Percentiles rank a stretch among this genome's conserved stretches.
phyloP scores from a whole-genome alignment of 192 early-diverging fungal species.

The Entomortierella lignicola region DNA sequence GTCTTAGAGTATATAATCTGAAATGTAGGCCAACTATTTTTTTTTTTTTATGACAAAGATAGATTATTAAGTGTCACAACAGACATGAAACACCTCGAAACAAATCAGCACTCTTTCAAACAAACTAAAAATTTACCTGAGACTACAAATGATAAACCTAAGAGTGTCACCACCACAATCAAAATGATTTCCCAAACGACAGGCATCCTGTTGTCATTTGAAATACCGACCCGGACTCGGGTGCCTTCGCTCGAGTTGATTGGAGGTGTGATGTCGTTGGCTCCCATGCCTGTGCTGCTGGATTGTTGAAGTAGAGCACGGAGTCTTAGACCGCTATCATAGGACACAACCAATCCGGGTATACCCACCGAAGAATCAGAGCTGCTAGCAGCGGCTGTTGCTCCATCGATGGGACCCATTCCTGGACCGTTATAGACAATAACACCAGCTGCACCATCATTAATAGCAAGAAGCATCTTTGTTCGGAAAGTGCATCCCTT shows the following conservation, averaged over 20 bases:
- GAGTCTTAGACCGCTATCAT: conserved; percentile 19
- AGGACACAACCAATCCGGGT: conserved; percentile 20
- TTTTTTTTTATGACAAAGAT: too few relatives aligned
- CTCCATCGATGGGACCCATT: conserved; percentile 6
- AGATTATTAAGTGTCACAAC: too few relatives aligned
- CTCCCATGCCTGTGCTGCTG: not conserved
- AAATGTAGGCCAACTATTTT: conserved; percentile 38
- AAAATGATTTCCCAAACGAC: conserved; percentile 48
- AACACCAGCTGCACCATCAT: conserved; percentile 22
- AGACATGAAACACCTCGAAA: not conserved
- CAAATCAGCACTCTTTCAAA: not conserved
- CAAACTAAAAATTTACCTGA: conserved; percentile 25
- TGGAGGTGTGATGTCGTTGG: not conserved
- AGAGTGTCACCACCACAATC: conserved; percentile 37
- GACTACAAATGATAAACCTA: conserved; percentile 35
- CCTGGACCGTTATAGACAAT: conserved; percentile 28
- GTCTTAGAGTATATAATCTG: conserved; percentile 32
- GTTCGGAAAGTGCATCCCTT: conserved; percentile 24
- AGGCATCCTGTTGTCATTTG: conserved; percentile 14
- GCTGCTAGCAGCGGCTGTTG: conserved; percentile 16
- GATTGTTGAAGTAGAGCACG: not conserved
- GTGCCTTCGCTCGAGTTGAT: not conserved
- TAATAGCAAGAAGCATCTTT: conserved; percentile 20
- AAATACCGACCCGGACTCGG: conserved; percentile 16
- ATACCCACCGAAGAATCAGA: conserved; percentile 2